These are phyloP conservation scores for Leishmania martiniquensis DNA, from an alignment of 208 protist genomes.

Conservation along the genomic window DNA sequence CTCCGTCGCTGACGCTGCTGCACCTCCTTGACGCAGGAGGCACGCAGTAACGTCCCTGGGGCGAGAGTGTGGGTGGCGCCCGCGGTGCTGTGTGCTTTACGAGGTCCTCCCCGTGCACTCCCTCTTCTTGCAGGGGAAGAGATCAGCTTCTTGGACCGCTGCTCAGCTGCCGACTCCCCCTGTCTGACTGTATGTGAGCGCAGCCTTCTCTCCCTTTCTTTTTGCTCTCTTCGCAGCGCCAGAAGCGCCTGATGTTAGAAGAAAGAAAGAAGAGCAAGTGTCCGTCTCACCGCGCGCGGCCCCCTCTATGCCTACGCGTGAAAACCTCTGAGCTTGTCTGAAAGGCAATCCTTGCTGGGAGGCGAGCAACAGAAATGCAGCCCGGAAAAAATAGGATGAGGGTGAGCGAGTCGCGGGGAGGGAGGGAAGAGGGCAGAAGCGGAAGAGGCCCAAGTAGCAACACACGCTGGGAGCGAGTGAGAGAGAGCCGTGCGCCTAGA, in stretches of 20 bases:
- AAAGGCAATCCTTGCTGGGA: background rate
- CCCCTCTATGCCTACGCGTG: background rate
- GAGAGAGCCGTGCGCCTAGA: background rate
- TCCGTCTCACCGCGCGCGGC: background rate
- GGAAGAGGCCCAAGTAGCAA: background rate
- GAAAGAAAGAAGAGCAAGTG: background rate
- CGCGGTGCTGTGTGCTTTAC: background rate
- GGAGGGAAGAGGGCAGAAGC: background rate
- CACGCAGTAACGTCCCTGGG: background rate
- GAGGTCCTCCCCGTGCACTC: background rate
- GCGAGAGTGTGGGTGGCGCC: too few relatives aligned
- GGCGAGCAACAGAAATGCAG: background rate
- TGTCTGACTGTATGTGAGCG: background rate
- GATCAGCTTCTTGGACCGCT: background rate
- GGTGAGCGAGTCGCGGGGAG: background rate
- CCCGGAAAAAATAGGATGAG: background rate
- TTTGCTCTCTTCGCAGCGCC: background rate
- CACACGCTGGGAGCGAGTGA: conserved; percentile 1
- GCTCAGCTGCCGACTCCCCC: background rate
- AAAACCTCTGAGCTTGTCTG: background rate
- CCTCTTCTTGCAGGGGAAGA: too few relatives aligned
- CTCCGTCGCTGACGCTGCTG: background rate
- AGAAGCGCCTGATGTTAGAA: background rate
- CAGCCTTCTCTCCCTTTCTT: background rate
- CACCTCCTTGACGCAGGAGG: background rate